Conservation (phyloP, 148 eudicot genomes). For the Camellia lanceoleosa region DNA sequence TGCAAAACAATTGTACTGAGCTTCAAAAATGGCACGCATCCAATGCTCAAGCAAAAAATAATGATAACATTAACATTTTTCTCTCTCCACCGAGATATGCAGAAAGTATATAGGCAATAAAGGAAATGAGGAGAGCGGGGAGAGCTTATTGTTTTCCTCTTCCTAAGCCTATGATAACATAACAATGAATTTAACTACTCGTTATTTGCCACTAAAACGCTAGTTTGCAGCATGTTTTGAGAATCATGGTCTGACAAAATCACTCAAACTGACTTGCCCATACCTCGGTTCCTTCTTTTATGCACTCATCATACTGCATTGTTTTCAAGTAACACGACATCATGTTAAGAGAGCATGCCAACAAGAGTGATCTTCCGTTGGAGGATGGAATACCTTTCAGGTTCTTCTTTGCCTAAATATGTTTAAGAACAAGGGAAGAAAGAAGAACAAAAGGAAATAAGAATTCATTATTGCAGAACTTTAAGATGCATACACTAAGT, state of each 20-base stretch:
- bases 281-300: conserved; percentile 93
- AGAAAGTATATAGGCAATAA: too few relatives aligned
- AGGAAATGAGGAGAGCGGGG: too few relatives aligned
- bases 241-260: not conserved
- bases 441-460: conserved; percentile 12
- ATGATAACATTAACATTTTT: not conserved
- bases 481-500: not conserved
- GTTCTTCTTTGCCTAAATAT: conserved; percentile 78
- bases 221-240: too few relatives aligned
- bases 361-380: conserved; percentile 47
- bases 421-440: not conserved
- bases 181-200: too few relatives aligned
- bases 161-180: too few relatives aligned
- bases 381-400: conserved; percentile 58
- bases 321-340: conserved; percentile 97
- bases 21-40: not conserved
- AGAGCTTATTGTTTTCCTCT: too few relatives aligned
- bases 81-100: not conserved
- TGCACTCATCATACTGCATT: conserved; percentile 68
- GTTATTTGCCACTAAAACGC: too few relatives aligned
- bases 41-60: not conserved
- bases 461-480: not conserved
- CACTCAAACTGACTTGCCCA: conserved; percentile 8
- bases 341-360: conserved; percentile 90
- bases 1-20: not conserved